A percentile compares a stretch with the other conserved stretches of the same genome.
These are phyloP conservation scores for Xylogone sp. DNA, from an alignment of 2,329 filamentous ascomycete species.

Conservation along the genomic window DNA sequence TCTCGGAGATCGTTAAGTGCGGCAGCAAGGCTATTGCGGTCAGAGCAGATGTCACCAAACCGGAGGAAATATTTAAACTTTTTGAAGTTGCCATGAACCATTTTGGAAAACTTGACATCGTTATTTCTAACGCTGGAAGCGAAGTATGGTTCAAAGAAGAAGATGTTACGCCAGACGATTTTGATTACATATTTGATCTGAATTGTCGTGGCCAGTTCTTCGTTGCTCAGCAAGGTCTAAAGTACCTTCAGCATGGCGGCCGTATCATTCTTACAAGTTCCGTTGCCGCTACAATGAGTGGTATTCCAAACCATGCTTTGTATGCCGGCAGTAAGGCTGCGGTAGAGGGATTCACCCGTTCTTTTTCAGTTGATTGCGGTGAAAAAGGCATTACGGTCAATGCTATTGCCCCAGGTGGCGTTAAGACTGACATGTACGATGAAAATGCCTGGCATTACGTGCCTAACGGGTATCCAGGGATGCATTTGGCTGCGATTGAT, in stretches of 20 bases:
- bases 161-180: constrained; percentile 23
- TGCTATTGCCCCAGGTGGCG: constrained; percentile 62
- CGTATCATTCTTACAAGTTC: constrained; percentile 66
- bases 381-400: constrained; percentile 61
- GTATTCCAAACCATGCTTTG: constrained; percentile 56
- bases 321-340: constrained; percentile 64
- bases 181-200: constrained; percentile 50
- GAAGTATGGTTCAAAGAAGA: constrained; percentile 22
- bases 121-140: constrained; percentile 26
- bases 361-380: constrained; percentile 61
- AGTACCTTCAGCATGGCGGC: constrained; percentile 65
- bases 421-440: constrained; percentile 64
- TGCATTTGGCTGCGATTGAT: constrained; percentile 51
- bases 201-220: constrained; percentile 72
- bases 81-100: constrained; percentile 21
- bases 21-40: constrained; percentile 51
- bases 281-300: constrained; percentile 54
- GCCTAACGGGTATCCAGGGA: constrained; percentile 49
- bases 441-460: constrained; percentile 55
- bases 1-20: constrained; percentile 45
- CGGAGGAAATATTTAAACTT: constrained; percentile 29
- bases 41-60: constrained; percentile 53
- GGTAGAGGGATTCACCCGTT: constrained; percentile 59
- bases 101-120: constrained; percentile 23
- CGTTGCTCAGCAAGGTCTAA: constrained; percentile 71